Base-by-base conservation (phyloP, 352 stramenopile genomes). In the Pythium coloratum region DNA sequence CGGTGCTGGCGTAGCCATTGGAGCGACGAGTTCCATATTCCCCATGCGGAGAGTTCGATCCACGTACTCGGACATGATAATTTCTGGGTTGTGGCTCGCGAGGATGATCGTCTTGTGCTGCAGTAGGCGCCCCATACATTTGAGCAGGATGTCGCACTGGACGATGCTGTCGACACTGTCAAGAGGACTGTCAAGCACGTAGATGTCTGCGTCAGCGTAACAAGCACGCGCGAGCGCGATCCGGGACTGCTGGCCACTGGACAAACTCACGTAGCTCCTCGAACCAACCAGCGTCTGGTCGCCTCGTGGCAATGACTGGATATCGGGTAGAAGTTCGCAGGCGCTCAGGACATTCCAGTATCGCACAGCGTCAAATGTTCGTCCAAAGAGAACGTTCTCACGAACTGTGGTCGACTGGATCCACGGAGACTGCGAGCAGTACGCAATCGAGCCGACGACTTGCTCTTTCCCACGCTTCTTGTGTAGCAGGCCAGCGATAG, bases 361-460 rank as follows among this genome's bases (percentile, higher is more conserved):
- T 36, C 77, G 77, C 10, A 70, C 72, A 33, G 70, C 71, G 62
- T 96, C 76, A 53, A 89, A 95, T 7, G 71, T 62, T 26, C 81
- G 82, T 5, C 95, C 94, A 77, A 99, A 99, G 6, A 99, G 70
- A 64, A 99, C 97, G 75, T 99, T 99, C 28, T 98, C 91, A n/a
- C 88, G 84, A 3, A 99, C 77, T 24, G 88, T 98, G 33, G 92
- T 92, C 67, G 99, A 99, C 72, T 99, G 89, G 59, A 99, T 97
- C 84, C 97, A 99, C 32, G 96, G 85, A 18, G 88, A 85, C 75
- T 99, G 96, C 6, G 93, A 82, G 63, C 86, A 97, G 71, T 97
- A 98, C 8, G 81, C 82, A 10, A 91, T 57, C 18, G 66, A 75
- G 42, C 76, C 74, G 10, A 73, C 50, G 2, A 93, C 59, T 20